Conservation (phyloP, 2,329 filamentous ascomycete genomes). For the Cercospora sp. region DNA sequence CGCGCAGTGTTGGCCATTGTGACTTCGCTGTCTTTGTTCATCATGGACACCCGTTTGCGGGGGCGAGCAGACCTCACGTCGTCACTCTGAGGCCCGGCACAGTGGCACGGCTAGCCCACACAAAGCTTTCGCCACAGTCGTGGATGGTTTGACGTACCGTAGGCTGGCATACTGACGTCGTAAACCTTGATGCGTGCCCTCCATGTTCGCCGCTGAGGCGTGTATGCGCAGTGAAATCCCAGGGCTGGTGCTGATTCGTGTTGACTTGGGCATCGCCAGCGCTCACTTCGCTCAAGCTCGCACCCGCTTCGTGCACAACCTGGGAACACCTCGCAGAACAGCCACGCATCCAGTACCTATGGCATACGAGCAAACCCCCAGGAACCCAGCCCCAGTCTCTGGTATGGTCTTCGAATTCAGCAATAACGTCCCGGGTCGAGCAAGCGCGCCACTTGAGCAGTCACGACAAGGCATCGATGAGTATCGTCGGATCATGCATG, state of each 20-base stretch:
- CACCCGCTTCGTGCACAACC: background rate
- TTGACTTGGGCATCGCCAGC: background rate
- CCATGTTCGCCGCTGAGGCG: background rate
- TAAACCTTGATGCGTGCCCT: background rate
- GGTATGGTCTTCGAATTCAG: background rate
- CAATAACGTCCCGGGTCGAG: background rate
- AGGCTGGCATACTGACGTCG: background rate
- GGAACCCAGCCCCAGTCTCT: background rate
- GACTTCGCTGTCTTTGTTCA: background rate
- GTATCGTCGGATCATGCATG: slow-evolving; percentile 31
- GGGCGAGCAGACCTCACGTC: background rate
- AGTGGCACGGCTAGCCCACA: background rate
- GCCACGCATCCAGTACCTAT: background rate
- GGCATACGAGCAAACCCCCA: background rate
- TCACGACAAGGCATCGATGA: slow-evolving; percentile 8
- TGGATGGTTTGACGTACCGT: background rate
- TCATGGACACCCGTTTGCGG: background rate
- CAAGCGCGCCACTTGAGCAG: background rate
- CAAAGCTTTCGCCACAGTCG: background rate
- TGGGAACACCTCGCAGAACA: background rate
- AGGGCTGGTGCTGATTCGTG: background rate
- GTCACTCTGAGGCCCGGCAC: background rate
- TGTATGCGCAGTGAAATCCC: background rate
- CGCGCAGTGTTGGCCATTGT: background rate
- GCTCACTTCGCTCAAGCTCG: background rate